Evolutionary conservation across 106 monocot species (phyloP), one percentile per base, ranked within the genome.

Genomic region (Phalaenopsis aphrodite): DNA sequence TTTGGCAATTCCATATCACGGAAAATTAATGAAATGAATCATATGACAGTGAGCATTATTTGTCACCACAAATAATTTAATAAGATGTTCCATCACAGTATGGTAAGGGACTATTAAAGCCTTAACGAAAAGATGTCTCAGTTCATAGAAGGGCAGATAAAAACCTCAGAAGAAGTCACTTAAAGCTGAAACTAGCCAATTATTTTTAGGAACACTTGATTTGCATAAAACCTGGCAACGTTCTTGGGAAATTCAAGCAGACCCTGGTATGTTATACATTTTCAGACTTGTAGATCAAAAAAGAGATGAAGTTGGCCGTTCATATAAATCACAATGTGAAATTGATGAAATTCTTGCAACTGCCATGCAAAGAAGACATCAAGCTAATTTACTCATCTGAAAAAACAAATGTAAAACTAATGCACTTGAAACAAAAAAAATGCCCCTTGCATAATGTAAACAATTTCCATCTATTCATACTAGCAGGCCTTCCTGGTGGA

Each of bases 361-460:
- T 39, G 15, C 39, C 69, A 14, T 69, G 37, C 4, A 37, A 69
- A 37, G 68, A 24, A 68, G 68, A 9, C 38, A 68, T 37, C 37
- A 5, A 68, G 36, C 38, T 36, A 24, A 68, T 61, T 10, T 19
- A 68, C 9, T 10, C 24, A 37, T 8, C 24, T 68, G 8, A 66
- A 14, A 69, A 69, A 39, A 36, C 8, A 69, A 39, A 21, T 61
- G 61, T 9, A 61, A 23, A 61, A 61, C 21, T 61, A 19, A 61
- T 61, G 61, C 19, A 61, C 61, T 21, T 61, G 69, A 69, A 69
- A 69, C 69, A 69, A 19, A 69, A 66, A 69, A 7, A 69, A 69
- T 12, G 69, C 8, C 8, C n/a, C 69, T 69, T 69, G 12, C 10
- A 69, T 5, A 39, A 61, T 61, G 61, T 39, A 39, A 69, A 69